Base-by-base conservation (phyloP, 2,329 filamentous ascomycete genomes). In the Plectosphaerella cucumerina region DNA sequence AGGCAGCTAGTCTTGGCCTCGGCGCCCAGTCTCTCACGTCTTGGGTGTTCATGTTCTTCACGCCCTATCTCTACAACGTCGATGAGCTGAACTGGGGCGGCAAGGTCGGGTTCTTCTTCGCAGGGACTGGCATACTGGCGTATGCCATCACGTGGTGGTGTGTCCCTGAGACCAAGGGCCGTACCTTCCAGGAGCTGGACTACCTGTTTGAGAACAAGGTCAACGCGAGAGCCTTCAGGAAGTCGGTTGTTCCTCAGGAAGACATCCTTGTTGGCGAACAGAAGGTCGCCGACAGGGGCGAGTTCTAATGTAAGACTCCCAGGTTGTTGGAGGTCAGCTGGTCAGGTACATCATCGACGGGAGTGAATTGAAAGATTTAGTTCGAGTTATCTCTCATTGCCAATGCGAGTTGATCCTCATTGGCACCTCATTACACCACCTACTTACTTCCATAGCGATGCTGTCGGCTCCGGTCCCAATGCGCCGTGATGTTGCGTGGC, bases 1-100 rank as follows among this genome's bases (percentile, higher is more conserved):
- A 43, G 37, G 41, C 51, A 11, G 45, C 41, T 5, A 39, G 51
- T 9, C 46, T 48, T 4, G 48, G 44, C 6, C 20, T 48, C 2
- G 39, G 44, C 2, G 33, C 51, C 1, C 45, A 42, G 18, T 48
- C 39, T 10, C 21, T 53, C 4, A 35, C 23, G 4, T 21, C 41
- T 23, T 46, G 23, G 41, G 23, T 42, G 17, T 48, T 51, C 20
- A 41, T 21, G 21, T 44, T 50, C n/a, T 47, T 50, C 12, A 50
- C 44, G 8, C 56, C 57, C 2, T 48, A 50, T 22, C 33, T 48
- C 3, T 39, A 48, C n/a, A 50, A 53, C n/a, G 18, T 33, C 1
- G 54, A 54, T n/a, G 51, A 50, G 3, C 55, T 50, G 12, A 53
- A 58, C 23, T 61, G 55, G 60, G 50, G 57, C 6, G 59, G 53